A percentile compares a stretch with the other conserved stretches of the same genome.
These are phyloP conservation scores for Solidago caesia DNA, from an alignment of 129 eudicot species.

Conservation along the genomic window DNA sequence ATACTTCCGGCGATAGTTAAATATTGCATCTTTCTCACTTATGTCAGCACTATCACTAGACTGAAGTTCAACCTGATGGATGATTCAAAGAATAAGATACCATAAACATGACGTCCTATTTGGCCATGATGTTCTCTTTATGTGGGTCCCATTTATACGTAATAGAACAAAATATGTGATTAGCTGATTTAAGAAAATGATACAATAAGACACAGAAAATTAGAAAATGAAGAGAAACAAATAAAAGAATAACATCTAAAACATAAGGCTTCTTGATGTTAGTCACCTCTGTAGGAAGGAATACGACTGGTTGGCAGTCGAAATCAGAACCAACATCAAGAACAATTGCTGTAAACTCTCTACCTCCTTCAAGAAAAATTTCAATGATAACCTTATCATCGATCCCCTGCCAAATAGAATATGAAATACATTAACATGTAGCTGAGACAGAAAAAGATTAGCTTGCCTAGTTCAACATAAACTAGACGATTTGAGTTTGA, in stretches of 20 bases:
- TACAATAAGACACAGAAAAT: slow-evolving; percentile 13
- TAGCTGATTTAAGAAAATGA: not conserved
- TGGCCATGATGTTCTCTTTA: slow-evolving; percentile 14
- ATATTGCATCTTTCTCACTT: slow-evolving; percentile 83
- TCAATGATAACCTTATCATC: slow-evolving; percentile 85
- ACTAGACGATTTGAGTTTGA: not conserved
- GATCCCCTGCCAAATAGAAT: slow-evolving; percentile 56
- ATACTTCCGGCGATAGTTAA: slow-evolving; percentile 80
- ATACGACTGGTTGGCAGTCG: slow-evolving; percentile 65
- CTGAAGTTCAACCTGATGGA: slow-evolving; percentile 81
- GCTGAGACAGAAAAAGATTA: not conserved
- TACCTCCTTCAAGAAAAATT: slow-evolving; percentile 87
- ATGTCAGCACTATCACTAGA: slow-evolving; percentile 50
- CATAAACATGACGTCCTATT: not conserved
- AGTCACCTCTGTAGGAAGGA: slow-evolving; percentile 84
- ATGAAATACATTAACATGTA: not conserved
- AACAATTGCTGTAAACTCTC: slow-evolving; percentile 86
- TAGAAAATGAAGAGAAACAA: not conserved
- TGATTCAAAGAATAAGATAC: not conserved
- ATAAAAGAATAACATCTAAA: slow-evolving; percentile 16
- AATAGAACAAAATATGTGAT: not conserved
- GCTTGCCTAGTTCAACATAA: not conserved
- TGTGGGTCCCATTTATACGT: not conserved
- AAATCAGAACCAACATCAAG: slow-evolving; percentile 79
- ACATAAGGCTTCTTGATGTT: not conserved